These are phyloP conservation scores for Penicillium macrosclerotiorum DNA, from an alignment of 495 filamentous ascomycete genomes.

Conservation along the genomic window DNA sequence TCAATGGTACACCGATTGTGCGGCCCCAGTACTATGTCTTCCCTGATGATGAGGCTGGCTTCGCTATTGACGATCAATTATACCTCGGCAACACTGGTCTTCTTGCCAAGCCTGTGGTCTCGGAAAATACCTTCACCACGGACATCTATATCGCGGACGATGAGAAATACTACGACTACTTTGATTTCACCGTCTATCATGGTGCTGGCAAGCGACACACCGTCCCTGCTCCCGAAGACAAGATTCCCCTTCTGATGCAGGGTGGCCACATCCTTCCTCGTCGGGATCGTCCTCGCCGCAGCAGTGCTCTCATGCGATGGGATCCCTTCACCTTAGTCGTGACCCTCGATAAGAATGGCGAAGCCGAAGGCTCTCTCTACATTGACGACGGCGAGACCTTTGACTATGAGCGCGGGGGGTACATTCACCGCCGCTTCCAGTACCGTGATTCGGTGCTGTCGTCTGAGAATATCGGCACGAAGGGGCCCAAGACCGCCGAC, in stretches of 20 bases:
- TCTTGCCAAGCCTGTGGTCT: slow-evolving; percentile 81
- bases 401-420: slow-evolving; percentile 79
- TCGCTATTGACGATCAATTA: slow-evolving; percentile 88
- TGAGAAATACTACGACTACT: slow-evolving; percentile 92
- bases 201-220: slow-evolving; percentile 65
- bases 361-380: slow-evolving; percentile 81
- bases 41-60: slow-evolving; percentile 80
- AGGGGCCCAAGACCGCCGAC: slow-evolving; percentile 62
- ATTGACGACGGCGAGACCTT: slow-evolving; percentile 93
- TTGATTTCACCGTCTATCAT: slow-evolving; percentile 71
- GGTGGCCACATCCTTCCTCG: slow-evolving; percentile 90
- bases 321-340: slow-evolving; percentile 93
- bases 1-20: slow-evolving; percentile 81
- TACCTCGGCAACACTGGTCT: slow-evolving; percentile 85
- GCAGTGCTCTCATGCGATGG: slow-evolving; percentile 83
- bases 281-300: slow-evolving; percentile 81
- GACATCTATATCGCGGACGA: slow-evolving; percentile 85
- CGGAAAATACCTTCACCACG: slow-evolving; percentile 66
- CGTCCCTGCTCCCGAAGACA: slow-evolving; percentile 74
- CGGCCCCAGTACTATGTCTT: slow-evolving; percentile 89
- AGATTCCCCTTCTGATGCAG: slow-evolving; percentile 84
- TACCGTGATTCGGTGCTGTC: slow-evolving; percentile 57
- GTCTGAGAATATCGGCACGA: slow-evolving; percentile 42
- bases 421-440: slow-evolving; percentile 77
- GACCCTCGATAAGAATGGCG: slow-evolving; percentile 63